Evolutionary conservation across 345 rosid genomes (phyloP).

Genomic region (Luvunga scandens): DNA sequence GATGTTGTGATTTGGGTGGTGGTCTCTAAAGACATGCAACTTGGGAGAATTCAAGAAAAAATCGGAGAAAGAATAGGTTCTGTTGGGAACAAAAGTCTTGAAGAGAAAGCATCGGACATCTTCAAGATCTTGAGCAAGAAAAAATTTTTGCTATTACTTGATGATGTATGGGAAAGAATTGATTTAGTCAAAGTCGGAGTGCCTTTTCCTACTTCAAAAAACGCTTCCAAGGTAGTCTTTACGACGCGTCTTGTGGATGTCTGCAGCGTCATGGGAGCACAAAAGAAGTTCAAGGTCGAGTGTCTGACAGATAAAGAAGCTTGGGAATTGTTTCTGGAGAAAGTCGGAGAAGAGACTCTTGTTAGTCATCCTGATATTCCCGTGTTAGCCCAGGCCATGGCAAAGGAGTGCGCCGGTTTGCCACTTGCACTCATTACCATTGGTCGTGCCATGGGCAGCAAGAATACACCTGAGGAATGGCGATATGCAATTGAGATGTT

Average conservation of each 20-base stretch:
- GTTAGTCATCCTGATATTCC: conserved; percentile 1
- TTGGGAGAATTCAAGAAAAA: neutral
- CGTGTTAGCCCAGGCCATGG: conserved; percentile 6
- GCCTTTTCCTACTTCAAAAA: conserved; percentile 8
- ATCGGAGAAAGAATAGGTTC: neutral
- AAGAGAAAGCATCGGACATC: neutral
- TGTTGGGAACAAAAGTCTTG: neutral
- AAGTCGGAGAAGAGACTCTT: conserved; percentile 20
- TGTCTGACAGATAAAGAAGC: conserved; percentile 11
- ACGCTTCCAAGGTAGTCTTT: conserved; percentile 21
- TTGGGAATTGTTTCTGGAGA: conserved; percentile 15
- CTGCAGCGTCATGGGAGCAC: conserved; percentile 26
- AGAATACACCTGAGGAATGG: conserved; percentile 12
- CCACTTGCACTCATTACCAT: conserved; percentile 21
- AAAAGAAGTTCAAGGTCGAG: conserved; percentile 14
- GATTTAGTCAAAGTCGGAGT: conserved; percentile 15
- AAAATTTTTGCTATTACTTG: conserved; percentile 22
- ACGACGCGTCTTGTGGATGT: conserved; percentile 25
- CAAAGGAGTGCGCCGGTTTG: conserved; percentile 15
- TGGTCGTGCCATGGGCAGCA: conserved; percentile 21
- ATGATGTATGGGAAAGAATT: neutral
- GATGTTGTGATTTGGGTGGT: no score
- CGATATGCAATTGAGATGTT: neutral
- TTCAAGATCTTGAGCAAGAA: neutral
- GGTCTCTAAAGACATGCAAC: neutral